Base-by-base conservation (phyloP, 2,329 filamentous ascomycete genomes). In the Cadophora gregata region DNA sequence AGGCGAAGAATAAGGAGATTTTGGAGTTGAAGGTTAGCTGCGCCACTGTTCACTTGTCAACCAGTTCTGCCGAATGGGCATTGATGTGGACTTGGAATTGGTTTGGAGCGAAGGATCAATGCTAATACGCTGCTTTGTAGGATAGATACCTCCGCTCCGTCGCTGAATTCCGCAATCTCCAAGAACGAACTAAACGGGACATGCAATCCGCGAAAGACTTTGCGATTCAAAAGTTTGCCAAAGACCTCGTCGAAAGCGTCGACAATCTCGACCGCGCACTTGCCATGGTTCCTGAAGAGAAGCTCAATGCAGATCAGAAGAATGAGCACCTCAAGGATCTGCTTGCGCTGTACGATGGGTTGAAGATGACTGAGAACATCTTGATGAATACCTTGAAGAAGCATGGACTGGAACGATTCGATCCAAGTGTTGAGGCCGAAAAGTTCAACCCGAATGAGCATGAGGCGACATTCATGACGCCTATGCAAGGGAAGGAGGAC, bases 221-320 rank as follows among this genome's bases (percentile, higher is more conserved):
- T 75, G 96, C 95, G 76, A 96, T 99, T 76, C 93, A 97, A 79
- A 83, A 90, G 73, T 98, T 99, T 81, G 93, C 95, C 77, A 91
- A 93, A 80, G 96, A 99, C 81, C 89, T 99, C 55, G 88, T 98
- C 74, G 96, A 99, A 79, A 93, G 88, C 77, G 90, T 99, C 76
- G 96, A 99, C 82, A 99, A 98, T 85, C 89, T 99, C 71, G 96
- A 99, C 81, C 94, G 94, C 72, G 96, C 96, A 51, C 87, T 99
- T 51, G 80, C 83, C 70, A 93, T 90, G 76, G 94, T 97, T 14
- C 89, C 93, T 24, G 78, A 86, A 67, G 90, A 93, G 48, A 93
- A 92, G 81, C 85, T 96, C 70, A 83, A 83, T 25, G 78, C 82
- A 24, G 74, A 79, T 56, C 80, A 82, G 70, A 81, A 83, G 74